Base-by-base conservation (phyloP, 2,329 filamentous ascomycete species). In the Zarea fungicola region DNA sequence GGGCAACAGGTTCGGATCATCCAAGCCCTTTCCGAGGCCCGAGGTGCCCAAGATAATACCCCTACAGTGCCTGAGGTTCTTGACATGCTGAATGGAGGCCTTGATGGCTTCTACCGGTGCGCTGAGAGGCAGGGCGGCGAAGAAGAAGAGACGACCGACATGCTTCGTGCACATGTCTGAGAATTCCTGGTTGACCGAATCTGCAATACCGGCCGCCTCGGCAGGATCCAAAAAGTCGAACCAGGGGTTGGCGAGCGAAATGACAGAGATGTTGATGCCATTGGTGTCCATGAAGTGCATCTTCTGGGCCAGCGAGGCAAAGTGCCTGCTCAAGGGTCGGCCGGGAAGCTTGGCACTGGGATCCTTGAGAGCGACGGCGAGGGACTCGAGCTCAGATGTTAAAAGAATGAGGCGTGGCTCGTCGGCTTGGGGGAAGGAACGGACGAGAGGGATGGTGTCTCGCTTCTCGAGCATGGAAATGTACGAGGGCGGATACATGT, bases 171-270 rank as follows among this genome's bases (percentile, higher is more conserved):
- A 96, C 66, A 89, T 84, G 37, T 64, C 60, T 42, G 89, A 80
- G 45, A 96, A 84, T 55, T 92, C 88, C 56, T 84, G 73, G 65
- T 96, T 96, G 64, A 95, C 84, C 1, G 73, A 73, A 44, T 61
- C 54, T 1, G 89, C 89, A 42, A 84, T 81, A 25, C 67, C 63
- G 2, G 77, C 78, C 0, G 87, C 86, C 55, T 84, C 78, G 4
- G 71, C 64, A 0, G 80, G 62, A 9, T 73, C 63, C 0, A 96
- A 69, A 62, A 95, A 96, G 67, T 96, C 91, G 2, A 96, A 77
- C 91, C 91, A 96, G 0, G 91, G 91, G 62, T 96, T 96, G 13
- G 91, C 91, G 19, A 96, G 81, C 1, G 88, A 93, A 54, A 96
- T 82, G 43, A 96, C 87, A 1, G 87, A 93, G 55, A 85, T 82